Conservation (phyloP, 2,329 filamentous ascomycete genomes). For the Orbilia blumenaviensis region DNA sequence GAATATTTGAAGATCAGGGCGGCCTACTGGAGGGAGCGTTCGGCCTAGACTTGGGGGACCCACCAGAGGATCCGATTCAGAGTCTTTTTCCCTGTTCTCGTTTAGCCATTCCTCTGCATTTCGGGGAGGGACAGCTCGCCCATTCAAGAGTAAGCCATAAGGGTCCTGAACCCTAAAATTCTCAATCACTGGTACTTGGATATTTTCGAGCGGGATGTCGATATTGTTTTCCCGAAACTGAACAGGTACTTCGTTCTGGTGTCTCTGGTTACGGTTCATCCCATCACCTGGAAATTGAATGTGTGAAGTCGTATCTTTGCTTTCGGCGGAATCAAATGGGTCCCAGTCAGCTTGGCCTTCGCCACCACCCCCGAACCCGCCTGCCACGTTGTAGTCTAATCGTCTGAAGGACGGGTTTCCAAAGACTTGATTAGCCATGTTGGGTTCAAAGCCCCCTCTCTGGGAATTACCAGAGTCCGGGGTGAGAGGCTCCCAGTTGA, state of each 20-base stretch:
- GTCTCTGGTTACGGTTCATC: background rate
- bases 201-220: background rate
- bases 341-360: background rate
- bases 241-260: background rate
- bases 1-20: background rate
- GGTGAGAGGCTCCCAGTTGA: background rate
- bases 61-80: too few species aligned
- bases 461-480: background rate
- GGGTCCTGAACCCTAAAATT: slow-evolving; percentile 17
- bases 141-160: background rate
- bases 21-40: background rate
- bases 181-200: background rate
- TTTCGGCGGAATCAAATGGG: background rate
- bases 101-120: background rate
- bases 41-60: too few species aligned
- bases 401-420: background rate
- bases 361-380: background rate
- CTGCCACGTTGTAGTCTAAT: background rate
- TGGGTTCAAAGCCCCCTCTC: background rate
- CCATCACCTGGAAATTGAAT: background rate
- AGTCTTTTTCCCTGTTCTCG: background rate
- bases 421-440: background rate
- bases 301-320: background rate
- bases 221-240: background rate
- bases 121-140: background rate